A percentile compares a stretch with the other conserved stretches of the same genome.
Conservation (phyloP, 805 yeast genomes). For the Ascoidea asiatica region DNA sequence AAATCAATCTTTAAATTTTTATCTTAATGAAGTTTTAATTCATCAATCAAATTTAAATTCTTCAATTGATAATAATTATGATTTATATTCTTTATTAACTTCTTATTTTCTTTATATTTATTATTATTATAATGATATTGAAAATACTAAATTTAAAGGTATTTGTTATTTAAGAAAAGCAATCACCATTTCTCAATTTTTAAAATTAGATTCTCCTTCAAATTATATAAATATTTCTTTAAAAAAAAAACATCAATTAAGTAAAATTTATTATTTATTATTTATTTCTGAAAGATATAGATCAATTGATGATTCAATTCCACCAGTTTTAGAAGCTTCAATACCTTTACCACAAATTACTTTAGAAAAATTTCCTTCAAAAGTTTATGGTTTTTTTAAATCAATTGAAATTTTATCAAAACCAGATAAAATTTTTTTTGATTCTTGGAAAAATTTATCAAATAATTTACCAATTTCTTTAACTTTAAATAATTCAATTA, state of each 20-base stretch:
- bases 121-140: too few species aligned
- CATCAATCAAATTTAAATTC: too few species aligned
- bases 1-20: too few species aligned
- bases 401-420: neutral
- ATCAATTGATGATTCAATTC: neutral
- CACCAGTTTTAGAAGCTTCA: neutral
- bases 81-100: neutral
- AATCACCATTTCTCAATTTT: neutral
- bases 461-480: neutral
- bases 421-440: neutral
- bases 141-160: neutral
- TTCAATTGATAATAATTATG: too few species aligned
- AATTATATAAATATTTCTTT: neutral
- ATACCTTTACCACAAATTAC: neutral
- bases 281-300: neutral
- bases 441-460: neutral
- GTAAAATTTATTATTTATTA: too few species aligned
- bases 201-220: neutral
- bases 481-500: neutral
- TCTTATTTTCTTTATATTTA: neutral
- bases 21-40: too few species aligned
- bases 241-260: too few species aligned
- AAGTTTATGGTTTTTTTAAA: neutral
- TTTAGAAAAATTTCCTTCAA: neutral
- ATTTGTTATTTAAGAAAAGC: neutral